Evolutionary conservation across 2,329 filamentous ascomycete species (phyloP), one percentile per base, ranked within the genome.

Genomic region (Microcera coccophila): DNA sequence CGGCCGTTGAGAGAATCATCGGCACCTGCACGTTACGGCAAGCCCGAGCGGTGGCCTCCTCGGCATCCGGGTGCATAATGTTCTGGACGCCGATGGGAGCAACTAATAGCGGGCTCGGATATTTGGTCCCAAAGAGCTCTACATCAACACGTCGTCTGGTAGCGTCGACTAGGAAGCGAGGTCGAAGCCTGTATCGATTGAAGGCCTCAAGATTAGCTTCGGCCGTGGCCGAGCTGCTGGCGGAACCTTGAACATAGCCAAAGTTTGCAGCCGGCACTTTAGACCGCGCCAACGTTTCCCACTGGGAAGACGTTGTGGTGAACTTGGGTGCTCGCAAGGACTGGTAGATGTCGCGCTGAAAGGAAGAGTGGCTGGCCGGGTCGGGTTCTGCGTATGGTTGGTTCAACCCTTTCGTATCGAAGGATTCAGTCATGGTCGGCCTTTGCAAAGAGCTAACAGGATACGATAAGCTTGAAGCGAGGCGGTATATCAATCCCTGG

Each of bases 81-180:
- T 69, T 69, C 54, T 88, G 83, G 0, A 87, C 82, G 0, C 85
- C 85, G 2, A 89, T 72, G 0, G 85, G 85, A 1, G 83, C 84
- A 57, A 84, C 75, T 2, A 86, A 58, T 1, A 85, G 37, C 7
- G 48, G 62, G 42, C 37, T 55, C 68, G 68, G 63, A 41, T 76
- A 76, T 21, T 59, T 67, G 20, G 68, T 62, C 1, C 74, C 75
- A 48, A 83, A 81, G 1, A 83, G 57, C 33, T 73, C 65, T 3
- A 77, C 65, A 5, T 63, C 64, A n/a, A 80, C 60, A 44, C 79
- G 67, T 7, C 78, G 66, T 21, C 64, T 67, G 18, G 59, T 56
- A 4, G 64, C 69, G 2, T 69, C 63, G 38, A 63, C 60, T 54
- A 80, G 62, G 62, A 79, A 73, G 8, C 73, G 68, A 0, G 77